Percentiles rank a stretch among this genome's conserved stretches.
These are phyloP conservation scores for Thelephora terrestris DNA, from an alignment of 1,284 basidiomycete species.

Conservation along the genomic window DNA sequence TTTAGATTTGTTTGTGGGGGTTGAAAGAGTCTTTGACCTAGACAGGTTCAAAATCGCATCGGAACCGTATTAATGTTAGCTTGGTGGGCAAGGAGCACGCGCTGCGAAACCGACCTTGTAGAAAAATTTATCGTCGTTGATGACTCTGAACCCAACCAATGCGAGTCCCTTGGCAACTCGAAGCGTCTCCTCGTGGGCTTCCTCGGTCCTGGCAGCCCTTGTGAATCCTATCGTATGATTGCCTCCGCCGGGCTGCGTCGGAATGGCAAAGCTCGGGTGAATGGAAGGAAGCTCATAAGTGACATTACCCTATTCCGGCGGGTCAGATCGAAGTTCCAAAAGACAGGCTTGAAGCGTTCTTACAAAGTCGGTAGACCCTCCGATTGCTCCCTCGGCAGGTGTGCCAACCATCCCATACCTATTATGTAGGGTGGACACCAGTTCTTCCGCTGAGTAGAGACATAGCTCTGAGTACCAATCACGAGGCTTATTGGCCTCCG, in stretches of 20 bases:
- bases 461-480: neutral
- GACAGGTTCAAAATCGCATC: neutral
- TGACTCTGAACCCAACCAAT: constrained; percentile 41
- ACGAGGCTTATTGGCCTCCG: neutral
- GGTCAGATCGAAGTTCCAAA: neutral
- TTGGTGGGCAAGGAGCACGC: neutral
- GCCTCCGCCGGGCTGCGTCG: constrained; percentile 43
- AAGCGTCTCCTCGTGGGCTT: constrained; percentile 48
- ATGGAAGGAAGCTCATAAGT: constrained; percentile 26
- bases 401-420: constrained; percentile 42
- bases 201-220: constrained; percentile 38
- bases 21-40: constrained; percentile 11
- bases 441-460: constrained; percentile 36
- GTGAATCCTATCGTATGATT: constrained; percentile 58
- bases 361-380: constrained; percentile 67
- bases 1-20: neutral
- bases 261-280: constrained; percentile 29
- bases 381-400: constrained; percentile 43
- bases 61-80: neutral
- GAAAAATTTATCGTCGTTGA: constrained; percentile 41
- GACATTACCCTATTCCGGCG: constrained; percentile 43
- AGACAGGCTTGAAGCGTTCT: constrained; percentile 17
- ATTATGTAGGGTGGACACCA: constrained; percentile 39
- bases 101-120: constrained; percentile 22
- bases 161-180: constrained; percentile 51